Conservation (phyloP, 2,329 filamentous ascomycete genomes). For the Arthrobotrys sphaeroides region DNA sequence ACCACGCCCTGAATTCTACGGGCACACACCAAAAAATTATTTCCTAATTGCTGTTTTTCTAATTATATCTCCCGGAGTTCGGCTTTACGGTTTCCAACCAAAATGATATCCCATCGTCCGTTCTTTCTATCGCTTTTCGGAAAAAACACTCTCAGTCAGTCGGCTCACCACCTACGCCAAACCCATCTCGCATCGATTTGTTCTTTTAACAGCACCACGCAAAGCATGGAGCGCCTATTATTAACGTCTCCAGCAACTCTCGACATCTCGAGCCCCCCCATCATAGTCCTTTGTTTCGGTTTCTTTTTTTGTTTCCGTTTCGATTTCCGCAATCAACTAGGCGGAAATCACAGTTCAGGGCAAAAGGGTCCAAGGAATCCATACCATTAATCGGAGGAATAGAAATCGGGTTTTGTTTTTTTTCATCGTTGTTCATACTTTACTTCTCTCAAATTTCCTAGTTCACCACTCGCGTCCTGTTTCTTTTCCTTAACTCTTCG, state of each 20-base stretch:
- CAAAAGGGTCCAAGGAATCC: not conserved
- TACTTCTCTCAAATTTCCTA: not conserved
- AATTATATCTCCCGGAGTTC: constrained; percentile 39
- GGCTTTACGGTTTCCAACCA: constrained; percentile 32
- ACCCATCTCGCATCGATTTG: not conserved
- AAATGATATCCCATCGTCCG: constrained; percentile 51
- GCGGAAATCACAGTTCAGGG: not conserved
- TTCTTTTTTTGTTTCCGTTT: not conserved
- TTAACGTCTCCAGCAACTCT: not conserved
- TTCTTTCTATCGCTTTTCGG: constrained; percentile 19
- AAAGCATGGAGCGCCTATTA: constrained; percentile 9
- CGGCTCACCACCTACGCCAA: too few species aligned
- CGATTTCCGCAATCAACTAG: not conserved
- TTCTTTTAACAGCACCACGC: not conserved
- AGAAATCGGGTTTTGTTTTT: constrained; percentile 14
- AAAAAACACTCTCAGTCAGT: not conserved
- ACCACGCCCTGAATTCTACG: too few species aligned
- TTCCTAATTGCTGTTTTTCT: not conserved
- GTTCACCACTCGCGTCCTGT: not conserved
- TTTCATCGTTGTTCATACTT: not conserved
- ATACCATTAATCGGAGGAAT: not conserved
- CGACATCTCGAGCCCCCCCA: constrained; percentile 6
- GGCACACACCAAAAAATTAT: too few species aligned
- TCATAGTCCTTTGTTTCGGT: not conserved
- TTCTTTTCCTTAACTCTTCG: not conserved